These are phyloP conservation scores for Chrysosporium queenslandicum DNA, from an alignment of 2,329 filamentous ascomycete species.

Conservation along the genomic window DNA sequence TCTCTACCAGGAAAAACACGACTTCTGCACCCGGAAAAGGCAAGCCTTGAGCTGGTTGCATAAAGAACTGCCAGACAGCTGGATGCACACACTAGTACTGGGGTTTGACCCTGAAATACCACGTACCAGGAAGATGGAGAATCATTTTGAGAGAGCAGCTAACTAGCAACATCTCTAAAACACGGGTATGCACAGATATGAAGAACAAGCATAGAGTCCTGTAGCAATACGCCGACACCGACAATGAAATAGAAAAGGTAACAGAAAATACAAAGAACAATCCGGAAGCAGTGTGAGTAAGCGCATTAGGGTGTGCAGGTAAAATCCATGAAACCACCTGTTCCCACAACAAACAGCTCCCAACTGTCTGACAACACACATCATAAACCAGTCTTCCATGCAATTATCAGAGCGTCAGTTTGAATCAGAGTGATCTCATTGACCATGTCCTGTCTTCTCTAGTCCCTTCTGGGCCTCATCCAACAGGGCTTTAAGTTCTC, in stretches of 20 bases:
- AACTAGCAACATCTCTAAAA: too few species aligned
- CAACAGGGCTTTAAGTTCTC: constrained; percentile 49
- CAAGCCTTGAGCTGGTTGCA: too few species aligned
- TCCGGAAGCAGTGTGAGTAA: not conserved
- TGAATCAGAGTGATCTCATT: not conserved
- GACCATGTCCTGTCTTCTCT: constrained; percentile 29
- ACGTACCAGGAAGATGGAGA: not conserved
- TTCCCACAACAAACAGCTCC: not conserved
- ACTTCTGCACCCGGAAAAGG: too few species aligned
- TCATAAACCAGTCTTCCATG: not conserved
- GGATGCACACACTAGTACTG: too few species aligned
- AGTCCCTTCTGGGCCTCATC: constrained; percentile 55
- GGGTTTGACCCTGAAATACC: not conserved
- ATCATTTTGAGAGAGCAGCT: too few species aligned
- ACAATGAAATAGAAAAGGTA: not conserved
- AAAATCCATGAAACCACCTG: not conserved
- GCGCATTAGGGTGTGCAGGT: not conserved
- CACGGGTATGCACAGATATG: not conserved
- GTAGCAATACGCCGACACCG: not conserved
- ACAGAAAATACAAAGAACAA: not conserved
- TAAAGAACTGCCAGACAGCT: not conserved
- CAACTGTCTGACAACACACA: not conserved
- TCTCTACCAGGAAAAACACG: too few species aligned
- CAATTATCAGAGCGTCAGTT: not conserved
- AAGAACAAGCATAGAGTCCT: not conserved